phyloP scores from a whole-genome alignment of 495 filamentous ascomycete genomes.

The Achaetomiella virescens region DNA sequence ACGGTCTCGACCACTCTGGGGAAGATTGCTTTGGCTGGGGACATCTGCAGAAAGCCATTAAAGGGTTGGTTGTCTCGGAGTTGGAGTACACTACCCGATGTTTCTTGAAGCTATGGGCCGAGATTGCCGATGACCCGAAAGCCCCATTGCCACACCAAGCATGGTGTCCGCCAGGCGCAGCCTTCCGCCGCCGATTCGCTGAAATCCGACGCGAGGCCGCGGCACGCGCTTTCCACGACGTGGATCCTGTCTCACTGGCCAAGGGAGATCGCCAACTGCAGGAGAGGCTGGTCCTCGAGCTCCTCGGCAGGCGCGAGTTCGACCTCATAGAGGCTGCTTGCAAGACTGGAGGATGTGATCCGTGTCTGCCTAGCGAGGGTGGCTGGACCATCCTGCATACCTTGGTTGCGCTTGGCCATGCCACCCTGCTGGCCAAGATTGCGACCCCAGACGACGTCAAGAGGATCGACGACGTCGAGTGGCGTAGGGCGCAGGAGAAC shows the following conservation, averaged over 20 bases:
- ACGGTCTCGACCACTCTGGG: background rate
- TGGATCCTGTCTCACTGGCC: background rate
- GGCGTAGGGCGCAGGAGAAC: background rate
- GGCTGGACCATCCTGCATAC: slow-evolving; percentile 1
- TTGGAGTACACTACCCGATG: background rate
- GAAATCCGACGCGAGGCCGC: background rate
- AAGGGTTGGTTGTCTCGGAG: background rate
- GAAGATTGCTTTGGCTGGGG: background rate
- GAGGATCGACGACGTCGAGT: slow-evolving; percentile 1
- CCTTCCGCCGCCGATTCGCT: background rate
- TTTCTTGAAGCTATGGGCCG: background rate
- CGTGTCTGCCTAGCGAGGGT: too few relatives aligned
- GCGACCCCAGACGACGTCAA: slow-evolving; percentile 2
- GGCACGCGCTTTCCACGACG: background rate
- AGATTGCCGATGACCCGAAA: background rate
- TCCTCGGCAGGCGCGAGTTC: background rate
- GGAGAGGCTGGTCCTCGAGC: background rate
- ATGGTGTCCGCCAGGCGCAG: background rate
- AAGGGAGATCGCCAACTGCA: background rate
- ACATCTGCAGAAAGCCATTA: background rate
- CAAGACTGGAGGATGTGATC: background rate
- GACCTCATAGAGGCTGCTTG: background rate
- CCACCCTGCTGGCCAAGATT: slow-evolving; percentile 4
- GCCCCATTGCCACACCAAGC: too few relatives aligned
- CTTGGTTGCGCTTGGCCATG: slow-evolving; percentile 2